Percentiles rank a stretch among this genome's conserved stretches.
Conservation (phyloP, 2,329 filamentous ascomycete genomes). For the Colletotrichum sp. region DNA sequence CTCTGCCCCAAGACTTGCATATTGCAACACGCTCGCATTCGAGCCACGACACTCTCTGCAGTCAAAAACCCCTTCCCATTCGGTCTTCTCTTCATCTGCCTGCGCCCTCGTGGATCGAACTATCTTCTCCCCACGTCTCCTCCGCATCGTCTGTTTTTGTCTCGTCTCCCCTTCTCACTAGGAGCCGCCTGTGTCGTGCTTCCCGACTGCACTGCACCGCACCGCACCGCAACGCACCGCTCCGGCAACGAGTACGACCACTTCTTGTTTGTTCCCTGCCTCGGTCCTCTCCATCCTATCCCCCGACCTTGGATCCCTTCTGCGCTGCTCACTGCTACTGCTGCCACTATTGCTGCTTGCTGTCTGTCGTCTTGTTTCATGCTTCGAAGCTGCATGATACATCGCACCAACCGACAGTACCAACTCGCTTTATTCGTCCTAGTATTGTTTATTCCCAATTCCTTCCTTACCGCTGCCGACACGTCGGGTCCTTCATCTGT, state of each 20-base stretch:
- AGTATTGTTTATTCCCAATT: constrained; percentile 18
- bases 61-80: constrained; percentile 30
- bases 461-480: constrained; percentile 9
- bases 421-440: constrained; percentile 14
- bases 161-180: constrained; percentile 1
- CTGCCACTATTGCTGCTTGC: background rate
- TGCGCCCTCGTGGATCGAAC: constrained; percentile 20
- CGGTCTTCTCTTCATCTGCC: constrained; percentile 15
- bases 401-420: constrained; percentile 16
- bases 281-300: constrained; percentile 1
- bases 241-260: background rate
- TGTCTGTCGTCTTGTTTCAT: constrained; percentile 18
- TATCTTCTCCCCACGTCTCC: constrained; percentile 18
- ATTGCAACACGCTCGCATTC: constrained; percentile 38
- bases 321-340: background rate
- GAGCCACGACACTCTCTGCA: constrained; percentile 44
- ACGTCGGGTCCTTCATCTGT: background rate
- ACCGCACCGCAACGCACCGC: background rate
- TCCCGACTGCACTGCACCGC: background rate
- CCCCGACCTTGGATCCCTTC: background rate
- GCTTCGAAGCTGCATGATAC: constrained; percentile 25
- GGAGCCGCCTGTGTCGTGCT: background rate
- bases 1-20: constrained; percentile 21
- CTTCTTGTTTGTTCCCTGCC: background rate
- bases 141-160: constrained; percentile 5